Conservation (phyloP, 164 flowering plant genomes). For the Annona cherimola region DNA sequence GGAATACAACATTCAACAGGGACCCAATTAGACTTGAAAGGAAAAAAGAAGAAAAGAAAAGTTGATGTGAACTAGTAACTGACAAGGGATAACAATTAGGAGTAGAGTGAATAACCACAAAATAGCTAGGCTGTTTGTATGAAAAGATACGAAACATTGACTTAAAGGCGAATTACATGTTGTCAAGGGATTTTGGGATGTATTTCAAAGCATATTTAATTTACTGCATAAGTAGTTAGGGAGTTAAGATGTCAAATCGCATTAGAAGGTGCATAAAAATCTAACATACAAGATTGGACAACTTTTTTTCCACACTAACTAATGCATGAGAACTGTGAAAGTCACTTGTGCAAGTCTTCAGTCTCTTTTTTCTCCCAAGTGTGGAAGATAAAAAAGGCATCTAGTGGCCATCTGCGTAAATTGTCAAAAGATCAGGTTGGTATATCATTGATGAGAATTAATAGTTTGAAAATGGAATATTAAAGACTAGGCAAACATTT, state of each 20-base stretch:
- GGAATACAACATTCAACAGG: background rate
- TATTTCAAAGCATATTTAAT: too few species aligned
- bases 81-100: background rate
- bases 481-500: background rate
- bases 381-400: background rate
- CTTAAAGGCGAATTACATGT: too few species aligned
- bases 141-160: too few species aligned
- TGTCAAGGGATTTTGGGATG: too few species aligned
- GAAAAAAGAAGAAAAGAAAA: background rate
- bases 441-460: background rate
- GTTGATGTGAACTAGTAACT: too few species aligned
- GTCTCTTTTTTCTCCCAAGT: background rate
- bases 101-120: background rate
- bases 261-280: too few species aligned
- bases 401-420: background rate
- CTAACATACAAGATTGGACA: too few species aligned
- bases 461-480: background rate
- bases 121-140: background rate
- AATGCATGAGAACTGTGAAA: background rate
- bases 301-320: too few species aligned
- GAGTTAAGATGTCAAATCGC: too few species aligned
- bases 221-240: too few species aligned
- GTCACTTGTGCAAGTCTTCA: background rate
- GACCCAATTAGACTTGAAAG: too few species aligned
- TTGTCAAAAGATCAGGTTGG: background rate